phyloP scores from a whole-genome alignment of 225 moss, liverwort and hornwort species.

The Anthoceros angustus region DNA sequence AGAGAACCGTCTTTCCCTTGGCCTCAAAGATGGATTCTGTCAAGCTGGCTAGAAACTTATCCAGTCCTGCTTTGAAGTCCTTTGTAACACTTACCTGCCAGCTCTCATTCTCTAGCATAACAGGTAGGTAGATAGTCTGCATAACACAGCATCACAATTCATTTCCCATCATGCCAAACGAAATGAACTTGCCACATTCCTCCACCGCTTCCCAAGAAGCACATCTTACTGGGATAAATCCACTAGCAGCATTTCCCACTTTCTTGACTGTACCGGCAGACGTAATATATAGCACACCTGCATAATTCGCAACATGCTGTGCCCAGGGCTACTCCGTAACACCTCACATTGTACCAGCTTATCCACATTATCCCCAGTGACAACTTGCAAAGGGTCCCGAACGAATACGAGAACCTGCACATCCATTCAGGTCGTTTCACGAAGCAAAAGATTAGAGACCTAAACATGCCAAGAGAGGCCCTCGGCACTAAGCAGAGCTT shows the following conservation, averaged over 20 bases:
- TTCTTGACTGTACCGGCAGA: no score
- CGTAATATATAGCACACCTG: constrained; percentile 21
- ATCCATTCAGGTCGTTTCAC: neutral
- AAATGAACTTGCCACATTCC: neutral
- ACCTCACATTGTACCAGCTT: constrained; percentile 38
- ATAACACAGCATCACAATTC: constrained; percentile 3
- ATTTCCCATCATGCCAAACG: neutral
- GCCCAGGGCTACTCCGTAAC: constrained; percentile 38
- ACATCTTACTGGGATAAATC: no score
- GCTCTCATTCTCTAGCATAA: constrained; percentile 42
- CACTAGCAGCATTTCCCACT: no score
- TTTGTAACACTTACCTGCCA: constrained; percentile 49
- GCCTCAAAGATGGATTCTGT: constrained; percentile 60
- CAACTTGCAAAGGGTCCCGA: constrained; percentile 24
- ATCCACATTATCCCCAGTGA: constrained; percentile 35
- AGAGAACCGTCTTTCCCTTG: constrained; percentile 54
- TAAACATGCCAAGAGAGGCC: neutral
- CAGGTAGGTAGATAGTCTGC: constrained; percentile 51
- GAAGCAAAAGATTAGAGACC: neutral
- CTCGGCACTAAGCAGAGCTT: neutral
- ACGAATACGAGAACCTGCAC: constrained; percentile 42
- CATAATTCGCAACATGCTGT: constrained; percentile 38
- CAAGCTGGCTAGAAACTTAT: constrained; percentile 53
- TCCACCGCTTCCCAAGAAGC: no score
- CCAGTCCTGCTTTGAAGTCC: constrained; percentile 54